Base-by-base conservation (phyloP, 352 stramenopile species). In the Nothophytophthora sp. region DNA sequence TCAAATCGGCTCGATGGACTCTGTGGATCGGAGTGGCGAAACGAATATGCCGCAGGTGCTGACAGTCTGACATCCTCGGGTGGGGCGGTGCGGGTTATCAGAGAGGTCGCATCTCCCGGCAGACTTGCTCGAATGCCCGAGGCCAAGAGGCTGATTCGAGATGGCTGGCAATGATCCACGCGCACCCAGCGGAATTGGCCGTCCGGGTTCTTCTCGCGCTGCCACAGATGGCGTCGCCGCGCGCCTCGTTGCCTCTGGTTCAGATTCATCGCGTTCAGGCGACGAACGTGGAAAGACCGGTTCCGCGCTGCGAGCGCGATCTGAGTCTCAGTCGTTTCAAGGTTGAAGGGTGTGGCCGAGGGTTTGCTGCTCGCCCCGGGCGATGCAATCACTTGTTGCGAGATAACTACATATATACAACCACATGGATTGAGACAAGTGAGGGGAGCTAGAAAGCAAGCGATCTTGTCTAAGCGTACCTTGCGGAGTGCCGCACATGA, bases 401-500 rank as follows among this genome's bases (percentile, higher is more conserved):
- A 91, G 41, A 93, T 81, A 28, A 91, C 78, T 89, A 41, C 18
- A 36, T n/a, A 34, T 25, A 43, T 25, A 23, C 2, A 23, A 39
- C 34, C 6, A 44, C 36, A 5, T 16, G 8, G 25, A 35, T n/a
- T 30, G 5, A n/a, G 23, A 61, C 15, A 19, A 56, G 19, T 18
- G 38, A 37, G 30, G 19, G 15, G 6, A 29, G 24, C 25, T 4
- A 50, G 37, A 18, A 18, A 39, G 16, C 6, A 43, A 37, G 33
- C 11, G 30, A 23, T 22, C 9, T 9, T 30, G 9, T 27, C 16
- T 9, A 32, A 5, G 8, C 13, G 27, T 56, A 88, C 78, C 67
- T 76, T 93, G 76, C 7, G 79, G 75, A 0, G 83, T 92, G 18
- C 83, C 83, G 52, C 83, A 93, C 76, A 93, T 86, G 38, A 93